These are phyloP conservation scores for Solanum phureja DNA, from an alignment of 257 asterid genomes.

Conservation along the genomic window DNA sequence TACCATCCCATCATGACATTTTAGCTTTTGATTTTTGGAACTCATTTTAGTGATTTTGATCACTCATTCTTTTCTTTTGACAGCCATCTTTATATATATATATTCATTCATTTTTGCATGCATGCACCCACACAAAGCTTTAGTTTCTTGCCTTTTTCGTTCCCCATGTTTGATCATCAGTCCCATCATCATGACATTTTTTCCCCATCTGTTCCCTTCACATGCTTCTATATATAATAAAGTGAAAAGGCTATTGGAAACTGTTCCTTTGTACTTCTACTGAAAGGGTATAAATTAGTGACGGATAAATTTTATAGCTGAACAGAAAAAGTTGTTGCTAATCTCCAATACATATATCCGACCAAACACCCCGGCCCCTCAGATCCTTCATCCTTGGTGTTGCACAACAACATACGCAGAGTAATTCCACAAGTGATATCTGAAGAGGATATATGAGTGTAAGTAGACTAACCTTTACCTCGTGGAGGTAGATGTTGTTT, in stretches of 20 bases:
- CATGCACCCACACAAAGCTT: constrained; percentile 29
- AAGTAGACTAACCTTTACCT: background rate
- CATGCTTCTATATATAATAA: background rate
- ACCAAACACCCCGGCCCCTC: too few species aligned
- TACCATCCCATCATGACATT: constrained; percentile 39
- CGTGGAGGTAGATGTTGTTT: background rate
- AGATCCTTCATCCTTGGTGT: too few species aligned
- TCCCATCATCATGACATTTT: background rate
- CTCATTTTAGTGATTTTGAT: background rate
- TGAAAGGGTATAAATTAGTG: background rate
- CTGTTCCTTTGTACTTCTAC: background rate
- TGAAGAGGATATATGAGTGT: background rate
- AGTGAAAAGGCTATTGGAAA: background rate
- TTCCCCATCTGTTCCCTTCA: background rate
- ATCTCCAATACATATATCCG: background rate
- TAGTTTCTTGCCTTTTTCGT: constrained; percentile 7
- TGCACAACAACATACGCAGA: background rate
- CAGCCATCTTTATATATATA: constrained; percentile 7
- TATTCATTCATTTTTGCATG: constrained; percentile 29
- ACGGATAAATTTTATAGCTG: background rate
- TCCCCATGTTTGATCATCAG: background rate
- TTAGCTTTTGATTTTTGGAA: background rate
- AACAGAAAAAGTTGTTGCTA: background rate
- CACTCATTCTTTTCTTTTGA: constrained; percentile 2
- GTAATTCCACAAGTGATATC: background rate